phyloP scores from a whole-genome alignment of 2,329 filamentous ascomycete genomes.

The Scleromitrula shiraiana region DNA sequence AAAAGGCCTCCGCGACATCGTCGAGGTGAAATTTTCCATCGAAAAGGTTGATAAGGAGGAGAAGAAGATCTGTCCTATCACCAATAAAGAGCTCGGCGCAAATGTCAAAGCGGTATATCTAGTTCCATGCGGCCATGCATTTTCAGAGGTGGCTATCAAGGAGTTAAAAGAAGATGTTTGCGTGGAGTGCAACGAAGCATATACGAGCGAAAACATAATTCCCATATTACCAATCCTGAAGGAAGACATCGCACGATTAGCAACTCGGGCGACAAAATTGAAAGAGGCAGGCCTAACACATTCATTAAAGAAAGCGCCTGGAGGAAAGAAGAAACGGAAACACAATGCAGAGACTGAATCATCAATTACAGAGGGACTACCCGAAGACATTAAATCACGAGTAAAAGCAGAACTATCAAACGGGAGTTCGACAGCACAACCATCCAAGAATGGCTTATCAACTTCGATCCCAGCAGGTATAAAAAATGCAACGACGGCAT shows the following conservation, averaged over 20 bases:
- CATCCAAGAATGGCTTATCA: slow-evolving; percentile 27
- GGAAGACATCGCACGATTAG: slow-evolving; percentile 60
- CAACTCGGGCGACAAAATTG: slow-evolving; percentile 59
- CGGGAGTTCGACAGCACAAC: slow-evolving; percentile 18
- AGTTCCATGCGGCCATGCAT: slow-evolving; percentile 92
- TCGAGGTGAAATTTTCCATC: slow-evolving; percentile 68
- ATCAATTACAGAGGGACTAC: slow-evolving; percentile 22
- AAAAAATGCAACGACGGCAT: slow-evolving; percentile 81
- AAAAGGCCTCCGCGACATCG: slow-evolving; percentile 75
- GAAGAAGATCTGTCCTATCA: slow-evolving; percentile 77
- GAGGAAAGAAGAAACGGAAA: slow-evolving; percentile 69
- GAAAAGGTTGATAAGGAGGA: slow-evolving; percentile 40
- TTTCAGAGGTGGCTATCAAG: slow-evolving; percentile 77
- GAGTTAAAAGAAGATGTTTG: slow-evolving; percentile 62
- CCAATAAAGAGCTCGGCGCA: slow-evolving; percentile 76
- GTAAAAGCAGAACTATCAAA: too few species aligned
- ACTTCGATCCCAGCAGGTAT: slow-evolving; percentile 47
- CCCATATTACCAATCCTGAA: slow-evolving; percentile 67
- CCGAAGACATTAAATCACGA: slow-evolving; percentile 18
- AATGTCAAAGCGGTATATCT: slow-evolving; percentile 76
- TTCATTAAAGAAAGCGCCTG: slow-evolving; percentile 71
- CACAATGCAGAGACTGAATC: slow-evolving; percentile 33
- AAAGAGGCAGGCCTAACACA: slow-evolving; percentile 69
- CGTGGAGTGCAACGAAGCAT: slow-evolving; percentile 68
- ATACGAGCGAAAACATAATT: slow-evolving; percentile 69